These are phyloP conservation scores for Schwanniomyces sp. DNA, from an alignment of 805 yeast genomes.

Conservation along the genomic window DNA sequence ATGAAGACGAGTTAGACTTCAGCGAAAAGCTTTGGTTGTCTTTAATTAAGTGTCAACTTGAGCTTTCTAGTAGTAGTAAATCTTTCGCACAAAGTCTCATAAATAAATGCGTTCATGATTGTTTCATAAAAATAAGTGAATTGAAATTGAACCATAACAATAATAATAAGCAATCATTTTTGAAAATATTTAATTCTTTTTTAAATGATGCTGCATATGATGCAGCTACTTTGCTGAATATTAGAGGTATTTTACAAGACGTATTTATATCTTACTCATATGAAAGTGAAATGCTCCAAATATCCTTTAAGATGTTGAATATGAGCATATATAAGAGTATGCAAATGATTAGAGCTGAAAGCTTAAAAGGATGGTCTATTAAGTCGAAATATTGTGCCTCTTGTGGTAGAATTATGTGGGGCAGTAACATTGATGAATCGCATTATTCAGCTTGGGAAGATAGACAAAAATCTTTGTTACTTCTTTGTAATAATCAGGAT, in stretches of 20 bases:
- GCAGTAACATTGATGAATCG: slow-evolving; percentile 52
- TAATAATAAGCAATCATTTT: slow-evolving; percentile 39
- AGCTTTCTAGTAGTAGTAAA: slow-evolving; percentile 12
- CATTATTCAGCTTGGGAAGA: slow-evolving; percentile 61
- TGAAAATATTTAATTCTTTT: slow-evolving; percentile 55
- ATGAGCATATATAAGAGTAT: slow-evolving; percentile 53
- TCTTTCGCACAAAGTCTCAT: slow-evolving; percentile 8
- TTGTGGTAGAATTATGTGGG: slow-evolving; percentile 77
- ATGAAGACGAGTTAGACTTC: slow-evolving; percentile 9
- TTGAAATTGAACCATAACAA: slow-evolving; percentile 18
- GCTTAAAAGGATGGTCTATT: slow-evolving; percentile 60
- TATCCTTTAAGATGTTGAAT: slow-evolving; percentile 56
- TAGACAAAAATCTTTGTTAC: slow-evolving; percentile 16
- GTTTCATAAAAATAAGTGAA: slow-evolving; percentile 34
- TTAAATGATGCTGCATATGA: slow-evolving; percentile 47
- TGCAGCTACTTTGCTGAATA: slow-evolving; percentile 56
- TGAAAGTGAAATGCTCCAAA: slow-evolving; percentile 55
- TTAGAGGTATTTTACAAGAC: slow-evolving; percentile 59
- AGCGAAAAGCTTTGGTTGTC: slow-evolving; percentile 30
- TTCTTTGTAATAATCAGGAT: background rate
- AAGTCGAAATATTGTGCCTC: slow-evolving; percentile 61
- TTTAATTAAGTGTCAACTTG: slow-evolving; percentile 24
- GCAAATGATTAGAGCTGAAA: slow-evolving; percentile 37
- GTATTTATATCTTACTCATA: slow-evolving; percentile 63
- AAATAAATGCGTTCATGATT: slow-evolving; percentile 28